Conservation (phyloP, 306 rosid species). For the Ammopiptanthus mongolicus region DNA sequence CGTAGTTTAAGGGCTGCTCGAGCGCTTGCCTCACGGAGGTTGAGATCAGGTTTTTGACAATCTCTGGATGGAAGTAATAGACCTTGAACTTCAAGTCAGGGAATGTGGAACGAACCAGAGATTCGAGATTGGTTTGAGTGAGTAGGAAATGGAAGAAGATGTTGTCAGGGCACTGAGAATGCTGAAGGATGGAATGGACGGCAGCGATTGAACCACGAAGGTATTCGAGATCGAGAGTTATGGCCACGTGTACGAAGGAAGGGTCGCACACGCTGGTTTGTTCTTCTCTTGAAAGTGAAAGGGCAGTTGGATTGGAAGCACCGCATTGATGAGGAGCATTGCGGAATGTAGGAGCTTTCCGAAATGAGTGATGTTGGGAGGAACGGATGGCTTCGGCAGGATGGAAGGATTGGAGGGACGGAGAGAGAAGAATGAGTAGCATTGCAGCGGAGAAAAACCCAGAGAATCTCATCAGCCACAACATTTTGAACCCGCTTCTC, state of each 20-base stretch:
- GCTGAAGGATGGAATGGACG: conserved; percentile 59
- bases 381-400: conserved; percentile 75
- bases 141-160: conserved; percentile 65
- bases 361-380: conserved; percentile 38
- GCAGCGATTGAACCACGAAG: conserved; percentile 78
- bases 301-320: background rate
- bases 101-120: conserved; percentile 48
- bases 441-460: conserved; percentile 60
- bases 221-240: conserved; percentile 59
- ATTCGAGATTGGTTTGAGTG: conserved; percentile 35
- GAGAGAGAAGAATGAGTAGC: conserved; percentile 52
- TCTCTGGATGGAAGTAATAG: conserved; percentile 53
- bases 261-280: conserved; percentile 38
- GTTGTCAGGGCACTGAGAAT: conserved; percentile 55
- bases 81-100: conserved; percentile 54
- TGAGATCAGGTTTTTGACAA: conserved; percentile 49
- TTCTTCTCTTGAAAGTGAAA: background rate
- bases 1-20: conserved; percentile 66
- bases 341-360: conserved; percentile 41
- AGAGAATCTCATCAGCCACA: conserved; percentile 56
- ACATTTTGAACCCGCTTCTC: conserved; percentile 29
- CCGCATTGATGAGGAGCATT: conserved; percentile 35
- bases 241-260: conserved; percentile 57
- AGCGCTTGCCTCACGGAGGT: conserved; percentile 64
- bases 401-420: conserved; percentile 59